A percentile compares a stretch with the other conserved stretches of the same genome.
Conservation (phyloP, 2,329 filamentous ascomycete genomes). For the Aureobasidium musti region DNA sequence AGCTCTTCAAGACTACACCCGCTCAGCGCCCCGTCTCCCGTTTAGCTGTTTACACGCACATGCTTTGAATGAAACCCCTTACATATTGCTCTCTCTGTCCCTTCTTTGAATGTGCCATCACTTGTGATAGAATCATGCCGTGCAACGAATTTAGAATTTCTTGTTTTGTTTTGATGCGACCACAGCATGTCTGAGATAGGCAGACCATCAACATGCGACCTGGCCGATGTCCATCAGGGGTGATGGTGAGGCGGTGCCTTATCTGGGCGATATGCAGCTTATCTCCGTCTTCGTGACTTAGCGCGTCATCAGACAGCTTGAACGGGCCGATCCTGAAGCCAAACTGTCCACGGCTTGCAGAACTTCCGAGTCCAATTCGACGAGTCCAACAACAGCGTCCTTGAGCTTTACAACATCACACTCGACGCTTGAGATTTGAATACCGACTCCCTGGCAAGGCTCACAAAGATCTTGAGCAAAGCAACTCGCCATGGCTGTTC, state of each 20-base stretch:
- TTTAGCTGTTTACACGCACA: constrained; percentile 15
- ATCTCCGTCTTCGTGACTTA: constrained; percentile 16
- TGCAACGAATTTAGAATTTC: neutral
- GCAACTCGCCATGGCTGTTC: constrained; percentile 16
- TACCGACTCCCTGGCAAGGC: too few species aligned
- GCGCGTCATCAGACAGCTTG: constrained; percentile 9
- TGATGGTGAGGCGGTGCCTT: neutral
- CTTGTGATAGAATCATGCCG: neutral
- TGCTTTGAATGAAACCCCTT: constrained; percentile 28
- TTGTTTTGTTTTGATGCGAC: neutral
- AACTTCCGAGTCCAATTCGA: neutral
- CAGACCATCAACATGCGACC: neutral
- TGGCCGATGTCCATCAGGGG: constrained; percentile 15
- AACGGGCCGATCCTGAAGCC: constrained; percentile 17
- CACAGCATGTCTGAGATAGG: neutral
- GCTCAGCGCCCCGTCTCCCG: neutral
- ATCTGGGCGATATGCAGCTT: constrained; percentile 9
- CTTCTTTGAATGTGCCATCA: neutral
- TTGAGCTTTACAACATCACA: neutral
- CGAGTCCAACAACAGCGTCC: neutral
- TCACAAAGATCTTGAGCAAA: neutral
- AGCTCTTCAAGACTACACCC: constrained; percentile 1
- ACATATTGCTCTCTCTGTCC: neutral
- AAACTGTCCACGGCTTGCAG: constrained; percentile 1
- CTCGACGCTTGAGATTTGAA: neutral